These are phyloP conservation scores for Irpex rosettiformis DNA, from an alignment of 1,284 basidiomycete species.

Conservation along the genomic window DNA sequence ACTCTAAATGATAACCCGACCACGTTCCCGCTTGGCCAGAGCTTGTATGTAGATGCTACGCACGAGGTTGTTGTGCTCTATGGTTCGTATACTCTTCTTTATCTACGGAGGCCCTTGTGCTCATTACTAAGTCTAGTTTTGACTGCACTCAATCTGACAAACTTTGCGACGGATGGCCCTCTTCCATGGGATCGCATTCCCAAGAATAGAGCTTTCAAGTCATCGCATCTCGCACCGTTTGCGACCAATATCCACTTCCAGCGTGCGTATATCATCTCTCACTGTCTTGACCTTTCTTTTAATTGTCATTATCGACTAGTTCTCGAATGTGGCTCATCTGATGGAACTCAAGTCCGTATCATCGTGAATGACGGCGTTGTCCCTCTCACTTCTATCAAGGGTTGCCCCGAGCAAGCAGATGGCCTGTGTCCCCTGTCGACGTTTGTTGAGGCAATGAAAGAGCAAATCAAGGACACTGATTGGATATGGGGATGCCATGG, in stretches of 20 bases:
- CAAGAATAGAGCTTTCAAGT: constrained; percentile 53
- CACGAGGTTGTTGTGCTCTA: constrained; percentile 84
- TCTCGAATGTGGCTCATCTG: constrained; percentile 49
- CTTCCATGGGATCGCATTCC: constrained; percentile 74
- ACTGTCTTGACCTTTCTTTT: constrained; percentile 3
- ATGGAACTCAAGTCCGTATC: constrained; percentile 66
- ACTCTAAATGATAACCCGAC: constrained; percentile 69
- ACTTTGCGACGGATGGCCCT: constrained; percentile 63
- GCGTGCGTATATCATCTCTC: constrained; percentile 39
- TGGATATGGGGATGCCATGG: constrained; percentile 76
- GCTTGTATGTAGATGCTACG: constrained; percentile 83
- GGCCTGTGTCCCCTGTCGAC: constrained; percentile 79
- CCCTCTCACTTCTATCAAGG: constrained; percentile 72
- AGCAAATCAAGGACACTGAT: constrained; percentile 66
- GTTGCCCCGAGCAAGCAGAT: constrained; percentile 69
- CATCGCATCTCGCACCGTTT: constrained; percentile 72
- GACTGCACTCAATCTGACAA: constrained; percentile 72
- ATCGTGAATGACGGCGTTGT: constrained; percentile 88
- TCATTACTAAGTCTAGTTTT: constrained; percentile 41
- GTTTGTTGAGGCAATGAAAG: constrained; percentile 71
- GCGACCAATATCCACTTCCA: constrained; percentile 77
- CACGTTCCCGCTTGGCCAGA: constrained; percentile 80
- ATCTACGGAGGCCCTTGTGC: background rate
- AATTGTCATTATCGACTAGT: constrained; percentile 33
- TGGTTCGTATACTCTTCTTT: constrained; percentile 37